Conservation (phyloP, 2,329 filamentous ascomycete genomes). For the Pseudogymnoascus sp. region DNA sequence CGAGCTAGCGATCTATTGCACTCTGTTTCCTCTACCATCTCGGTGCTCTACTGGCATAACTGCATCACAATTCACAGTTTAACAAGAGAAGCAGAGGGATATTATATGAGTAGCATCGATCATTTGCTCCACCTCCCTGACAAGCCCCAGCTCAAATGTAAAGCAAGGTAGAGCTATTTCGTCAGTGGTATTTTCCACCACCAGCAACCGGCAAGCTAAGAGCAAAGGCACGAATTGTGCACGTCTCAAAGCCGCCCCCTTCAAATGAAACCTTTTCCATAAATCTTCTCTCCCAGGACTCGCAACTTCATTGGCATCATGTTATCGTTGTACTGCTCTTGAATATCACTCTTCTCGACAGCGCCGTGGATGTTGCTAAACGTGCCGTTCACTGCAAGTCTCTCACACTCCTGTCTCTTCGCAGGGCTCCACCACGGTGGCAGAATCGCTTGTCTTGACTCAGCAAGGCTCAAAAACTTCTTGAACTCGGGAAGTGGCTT, state of each 20-base stretch:
- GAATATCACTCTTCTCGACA: constrained; percentile 17
- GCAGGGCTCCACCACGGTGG: constrained; percentile 14
- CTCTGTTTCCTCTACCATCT: neutral
- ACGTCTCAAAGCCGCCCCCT: neutral
- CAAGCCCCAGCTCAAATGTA: neutral
- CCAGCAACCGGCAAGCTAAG: neutral
- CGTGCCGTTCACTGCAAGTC: neutral
- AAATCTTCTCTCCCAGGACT: constrained; percentile 17
- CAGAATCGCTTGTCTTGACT: constrained; percentile 12
- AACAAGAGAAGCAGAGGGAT: neutral
- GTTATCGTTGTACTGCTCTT: constrained; percentile 13
- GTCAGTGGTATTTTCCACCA: neutral
- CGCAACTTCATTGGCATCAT: constrained; percentile 17
- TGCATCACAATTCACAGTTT: neutral
- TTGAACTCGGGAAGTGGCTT: constrained; percentile 13
- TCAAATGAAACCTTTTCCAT: neutral
- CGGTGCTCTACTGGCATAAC: neutral
- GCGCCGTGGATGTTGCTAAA: constrained; percentile 13
- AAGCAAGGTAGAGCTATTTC: neutral
- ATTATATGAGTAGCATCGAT: neutral
- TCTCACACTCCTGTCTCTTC: constrained; percentile 15
- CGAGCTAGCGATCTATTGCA: neutral
- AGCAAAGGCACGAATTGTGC: neutral
- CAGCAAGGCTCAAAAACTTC: constrained; percentile 16
- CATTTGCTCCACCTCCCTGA: neutral